Evolutionary conservation across 2,329 filamentous ascomycete species (phyloP), one percentile per base, ranked within the genome.

Genomic region (Arthroderma uncinatum): DNA sequence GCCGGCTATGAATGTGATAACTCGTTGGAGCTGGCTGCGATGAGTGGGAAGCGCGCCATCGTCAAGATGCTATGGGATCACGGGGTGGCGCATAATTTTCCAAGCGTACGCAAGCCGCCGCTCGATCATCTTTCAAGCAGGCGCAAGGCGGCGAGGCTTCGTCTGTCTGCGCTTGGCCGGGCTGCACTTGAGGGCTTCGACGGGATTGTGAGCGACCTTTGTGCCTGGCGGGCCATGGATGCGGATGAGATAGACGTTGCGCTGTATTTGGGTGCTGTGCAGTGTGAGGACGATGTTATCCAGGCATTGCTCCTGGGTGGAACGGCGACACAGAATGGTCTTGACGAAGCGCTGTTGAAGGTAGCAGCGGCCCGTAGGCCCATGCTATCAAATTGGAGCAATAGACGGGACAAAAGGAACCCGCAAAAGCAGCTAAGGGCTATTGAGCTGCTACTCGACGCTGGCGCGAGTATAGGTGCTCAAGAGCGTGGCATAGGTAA

Each of bases 61-160:
- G 19, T 53, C 25, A 53, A 53, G 34, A 33, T 53, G 2, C 19
- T 53, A 16, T 53, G 48, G 48, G 34, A 53, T 53, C 48, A 53
- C 30, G 48, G 34, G 23, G 34, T 53, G 48, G 28, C 48, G n/a
- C 48, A 34, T 16, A 8, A 33, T 33, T 25, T 33, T 14, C 25
- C 28, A 53, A 42, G 39, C 39, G 39, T 42, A 42, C 39, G n/a
- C 39, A 42, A 42, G n/a, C 39, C 39, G 9, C n/a, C 2, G n/a
- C 14, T 42, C 16, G 16, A 42, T 7, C 39, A 42, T 7, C 39
- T 42, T 42, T 21, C 39, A 42, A 42, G n/a, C 8, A 4, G 4
- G 10, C 39, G n/a, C 39, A 42, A 42, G 39, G 6, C n/a, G 39
- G 23, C 48, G n/a, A 37, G 33, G 28, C 7, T 53, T 16, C n/a